Conservation (phyloP, 192 early-diverging fungal species). For the Phycomyces blakesleeanus region DNA sequence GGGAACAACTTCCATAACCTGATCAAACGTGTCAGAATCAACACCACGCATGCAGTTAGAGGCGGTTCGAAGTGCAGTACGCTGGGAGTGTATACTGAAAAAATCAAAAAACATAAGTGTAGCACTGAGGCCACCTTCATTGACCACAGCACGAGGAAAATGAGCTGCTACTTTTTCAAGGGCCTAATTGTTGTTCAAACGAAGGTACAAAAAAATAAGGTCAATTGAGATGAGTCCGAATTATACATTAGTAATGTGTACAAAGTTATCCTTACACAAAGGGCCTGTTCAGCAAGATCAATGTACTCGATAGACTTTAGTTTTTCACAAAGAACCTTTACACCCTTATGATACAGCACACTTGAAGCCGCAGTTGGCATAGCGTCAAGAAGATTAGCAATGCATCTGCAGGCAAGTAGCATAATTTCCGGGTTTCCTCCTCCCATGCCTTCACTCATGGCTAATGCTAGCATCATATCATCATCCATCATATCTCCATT, state of each 20-base stretch:
- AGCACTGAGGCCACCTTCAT: constrained; percentile 71
- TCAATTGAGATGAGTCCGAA: neutral
- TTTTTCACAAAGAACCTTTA: constrained; percentile 70
- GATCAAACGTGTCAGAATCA: constrained; percentile 48
- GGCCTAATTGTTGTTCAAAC: constrained; percentile 32
- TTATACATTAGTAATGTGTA: neutral
- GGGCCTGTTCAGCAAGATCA: constrained; percentile 86
- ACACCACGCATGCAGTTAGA: constrained; percentile 61
- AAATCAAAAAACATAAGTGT: constrained; percentile 86
- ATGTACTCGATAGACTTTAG: constrained; percentile 86
- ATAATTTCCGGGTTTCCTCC: constrained; percentile 70
- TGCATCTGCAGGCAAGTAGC: constrained; percentile 86
- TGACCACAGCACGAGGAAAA: constrained; percentile 61
- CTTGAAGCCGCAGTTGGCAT: constrained; percentile 62
- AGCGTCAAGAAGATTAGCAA: constrained; percentile 87
- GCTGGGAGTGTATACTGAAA: constrained; percentile 80
- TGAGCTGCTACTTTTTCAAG: constrained; percentile 79
- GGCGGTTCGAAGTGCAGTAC: constrained; percentile 73
- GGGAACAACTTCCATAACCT: constrained; percentile 65
- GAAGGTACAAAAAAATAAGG: constrained; percentile 2
- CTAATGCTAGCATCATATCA: constrained; percentile 39
- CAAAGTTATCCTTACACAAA: constrained; percentile 50
- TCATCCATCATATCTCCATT: constrained; percentile 32
- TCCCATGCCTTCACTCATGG: constrained; percentile 42
- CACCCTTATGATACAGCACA: constrained; percentile 65